These are phyloP conservation scores for Cercis canadensis DNA, from an alignment of 306 rosid species.

Conservation along the genomic window DNA sequence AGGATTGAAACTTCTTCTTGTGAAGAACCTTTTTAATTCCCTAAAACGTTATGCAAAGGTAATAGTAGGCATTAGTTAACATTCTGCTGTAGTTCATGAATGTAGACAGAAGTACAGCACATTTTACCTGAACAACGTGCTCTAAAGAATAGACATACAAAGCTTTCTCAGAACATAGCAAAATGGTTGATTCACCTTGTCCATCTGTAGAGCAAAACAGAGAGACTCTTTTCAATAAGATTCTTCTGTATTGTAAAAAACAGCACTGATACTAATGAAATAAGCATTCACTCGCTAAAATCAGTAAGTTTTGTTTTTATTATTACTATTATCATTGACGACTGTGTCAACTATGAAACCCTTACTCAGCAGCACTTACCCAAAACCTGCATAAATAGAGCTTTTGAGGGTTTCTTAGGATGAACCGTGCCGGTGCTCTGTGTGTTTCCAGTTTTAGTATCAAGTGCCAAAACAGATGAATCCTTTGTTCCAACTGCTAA, in stretches of 20 bases:
- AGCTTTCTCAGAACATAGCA: slow-evolving; percentile 90
- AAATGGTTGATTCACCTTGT: slow-evolving; percentile 45
- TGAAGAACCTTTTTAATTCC: slow-evolving; percentile 84
- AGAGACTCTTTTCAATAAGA: slow-evolving; percentile 22
- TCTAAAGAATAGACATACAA: slow-evolving; percentile 75
- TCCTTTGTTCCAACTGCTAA: slow-evolving; percentile 77
- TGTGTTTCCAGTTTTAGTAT: slow-evolving; percentile 71
- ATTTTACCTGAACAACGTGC: slow-evolving; percentile 70
- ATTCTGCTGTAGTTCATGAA: slow-evolving; percentile 1
- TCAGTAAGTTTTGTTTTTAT: neutral
- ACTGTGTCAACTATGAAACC: slow-evolving; percentile 31
- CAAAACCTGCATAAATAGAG: slow-evolving; percentile 74
- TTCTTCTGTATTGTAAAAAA: slow-evolving; percentile 35
- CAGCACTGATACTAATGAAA: slow-evolving; percentile 19
- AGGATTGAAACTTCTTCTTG: slow-evolving; percentile 79
- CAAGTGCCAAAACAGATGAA: slow-evolving; percentile 76
- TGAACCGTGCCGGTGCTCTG: slow-evolving; percentile 58
- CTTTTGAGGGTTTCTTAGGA: slow-evolving; percentile 86
- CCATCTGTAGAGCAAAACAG: slow-evolving; percentile 52
- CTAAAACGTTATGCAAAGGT: slow-evolving; percentile 45
- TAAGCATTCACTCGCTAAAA: slow-evolving; percentile 7
- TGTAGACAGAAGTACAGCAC: slow-evolving; percentile 23
- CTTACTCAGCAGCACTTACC: slow-evolving; percentile 56
- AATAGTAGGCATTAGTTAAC: slow-evolving; percentile 29
- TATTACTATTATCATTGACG: neutral